Percentiles rank a stretch among this genome's conserved stretches.
phyloP scores from a whole-genome alignment of 257 asterid species.

The Coffea eugenioides region DNA sequence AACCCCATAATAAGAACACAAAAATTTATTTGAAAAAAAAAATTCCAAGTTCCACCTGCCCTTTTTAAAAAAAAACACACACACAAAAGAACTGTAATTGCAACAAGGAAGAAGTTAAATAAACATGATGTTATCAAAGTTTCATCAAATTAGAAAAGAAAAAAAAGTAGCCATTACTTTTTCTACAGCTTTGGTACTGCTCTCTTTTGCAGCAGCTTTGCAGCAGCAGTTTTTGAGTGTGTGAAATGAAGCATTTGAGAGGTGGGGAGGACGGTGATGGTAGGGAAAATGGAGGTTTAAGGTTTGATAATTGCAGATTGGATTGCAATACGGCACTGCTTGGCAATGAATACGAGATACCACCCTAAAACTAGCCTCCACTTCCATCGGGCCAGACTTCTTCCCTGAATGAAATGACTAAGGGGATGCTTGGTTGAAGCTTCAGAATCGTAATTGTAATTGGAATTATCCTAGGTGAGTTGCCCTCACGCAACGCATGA shows the following conservation, averaged over 20 bases:
- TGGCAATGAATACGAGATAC: constrained; percentile 15
- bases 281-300: constrained; percentile 9
- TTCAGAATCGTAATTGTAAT: no score
- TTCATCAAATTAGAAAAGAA: not conserved
- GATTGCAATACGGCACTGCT: constrained; percentile 21
- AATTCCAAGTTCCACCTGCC: no score
- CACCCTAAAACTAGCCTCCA: constrained; percentile 25
- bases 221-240: constrained; percentile 22
- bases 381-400: constrained; percentile 29
- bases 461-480: no score
- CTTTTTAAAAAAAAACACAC: no score
- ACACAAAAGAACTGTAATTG: not conserved
- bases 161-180: constrained; percentile 22
- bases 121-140: no score
- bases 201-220: constrained; percentile 34
- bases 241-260: constrained; percentile 24
- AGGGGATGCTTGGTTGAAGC: no score
- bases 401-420: no score
- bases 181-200: constrained; percentile 21
- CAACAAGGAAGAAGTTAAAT: no score
- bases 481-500: no score
- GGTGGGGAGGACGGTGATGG: constrained; percentile 4
- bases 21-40: not conserved
- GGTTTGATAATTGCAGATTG: constrained; percentile 7
- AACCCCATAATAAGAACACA: not conserved